Conservation (phyloP, 352 stramenopile genomes). For the Aphanomyces euteiches region DNA sequence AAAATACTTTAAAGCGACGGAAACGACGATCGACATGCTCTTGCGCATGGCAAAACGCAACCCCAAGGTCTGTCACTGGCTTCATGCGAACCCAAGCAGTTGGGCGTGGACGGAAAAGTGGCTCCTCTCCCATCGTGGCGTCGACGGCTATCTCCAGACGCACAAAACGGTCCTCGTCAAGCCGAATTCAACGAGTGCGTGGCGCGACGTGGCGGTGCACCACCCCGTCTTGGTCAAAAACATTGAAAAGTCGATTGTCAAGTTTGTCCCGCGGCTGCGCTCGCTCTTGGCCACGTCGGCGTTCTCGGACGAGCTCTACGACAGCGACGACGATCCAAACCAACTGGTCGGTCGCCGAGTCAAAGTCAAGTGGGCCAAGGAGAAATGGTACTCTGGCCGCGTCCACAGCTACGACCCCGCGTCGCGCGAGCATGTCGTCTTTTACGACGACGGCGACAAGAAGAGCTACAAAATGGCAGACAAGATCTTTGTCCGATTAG, state of each 20-base stretch:
- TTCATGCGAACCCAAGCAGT: constrained; percentile 58
- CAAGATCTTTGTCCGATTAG: constrained; percentile 58
- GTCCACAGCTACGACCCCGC: constrained; percentile 76
- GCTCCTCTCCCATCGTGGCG: constrained; percentile 58
- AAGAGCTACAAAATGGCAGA: constrained; percentile 86
- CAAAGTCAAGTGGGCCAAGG: constrained; percentile 84
- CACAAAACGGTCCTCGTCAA: constrained; percentile 77
- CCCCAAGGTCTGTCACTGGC: constrained; percentile 52
- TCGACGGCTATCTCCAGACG: constrained; percentile 67
- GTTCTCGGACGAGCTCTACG: constrained; percentile 73
- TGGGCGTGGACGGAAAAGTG: constrained; percentile 84
- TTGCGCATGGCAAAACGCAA: constrained; percentile 76
- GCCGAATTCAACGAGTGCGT: constrained; percentile 78
- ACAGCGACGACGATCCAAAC: constrained; percentile 83
- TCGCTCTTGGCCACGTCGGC: constrained; percentile 43
- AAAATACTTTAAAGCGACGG: constrained; percentile 80
- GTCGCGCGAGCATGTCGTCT: constrained; percentile 77
- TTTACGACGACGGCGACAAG: constrained; percentile 85
- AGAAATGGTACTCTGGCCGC: constrained; percentile 84
- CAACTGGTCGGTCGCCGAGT: constrained; percentile 80
- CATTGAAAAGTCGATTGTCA: constrained; percentile 56
- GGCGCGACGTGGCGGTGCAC: constrained; percentile 56
- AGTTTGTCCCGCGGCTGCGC: constrained; percentile 55
- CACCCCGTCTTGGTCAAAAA: constrained; percentile 55
- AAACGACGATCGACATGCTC: constrained; percentile 84